Evolutionary conservation across 75 land plant genomes (phyloP), one percentile per base, ranked within the genome.

Genomic region (Sequoia sempervirens): DNA sequence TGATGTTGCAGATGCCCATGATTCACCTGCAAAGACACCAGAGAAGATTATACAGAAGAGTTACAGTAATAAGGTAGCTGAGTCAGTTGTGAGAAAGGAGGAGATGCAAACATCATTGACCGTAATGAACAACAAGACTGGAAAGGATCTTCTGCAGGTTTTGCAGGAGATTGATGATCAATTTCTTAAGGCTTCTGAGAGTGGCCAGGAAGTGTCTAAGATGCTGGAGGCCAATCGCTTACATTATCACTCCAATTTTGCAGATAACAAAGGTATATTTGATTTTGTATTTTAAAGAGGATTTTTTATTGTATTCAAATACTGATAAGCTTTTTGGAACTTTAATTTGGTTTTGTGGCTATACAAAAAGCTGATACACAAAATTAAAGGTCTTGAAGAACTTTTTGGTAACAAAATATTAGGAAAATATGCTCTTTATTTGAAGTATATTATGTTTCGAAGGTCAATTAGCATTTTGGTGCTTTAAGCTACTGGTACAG

Each of bases 201-300:
- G 91, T 66, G 93, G 94, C 2, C 86, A 83, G 13, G 90, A 86
- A 72, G 94, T 95, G 15, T 86, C 93, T 5, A 92, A 90, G 90
- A 91, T 95, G 88, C 94, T 95, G 1, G 97, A 95, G 83, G 95
- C 97, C 14, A 89, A 82, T 37, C 83, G 92, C 76, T 30, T 94
- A 85, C 96, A 97, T 86, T 97, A 97, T 66, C 98, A 97, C 75
- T 97, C 98, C 18, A 97, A 93, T 84, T 96, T 94, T 80, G 98
- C 95, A 12, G 94, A 93, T 75, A 88, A 87, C 81, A 61, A 87
- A 64, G 97, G 97, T 91, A 87, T 36, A 0, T 84, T 36, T 81
- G 20, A 84, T 36, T 18, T 46, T 34, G 3, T 38, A 79, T 28
- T 34, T 79, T 0, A 40, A 37, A 66, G 83, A 70, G 32, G 14